Percentiles rank a stretch among this genome's conserved stretches.
Conservation (phyloP, 345 rosid genomes). For the Corymbia maculata region DNA sequence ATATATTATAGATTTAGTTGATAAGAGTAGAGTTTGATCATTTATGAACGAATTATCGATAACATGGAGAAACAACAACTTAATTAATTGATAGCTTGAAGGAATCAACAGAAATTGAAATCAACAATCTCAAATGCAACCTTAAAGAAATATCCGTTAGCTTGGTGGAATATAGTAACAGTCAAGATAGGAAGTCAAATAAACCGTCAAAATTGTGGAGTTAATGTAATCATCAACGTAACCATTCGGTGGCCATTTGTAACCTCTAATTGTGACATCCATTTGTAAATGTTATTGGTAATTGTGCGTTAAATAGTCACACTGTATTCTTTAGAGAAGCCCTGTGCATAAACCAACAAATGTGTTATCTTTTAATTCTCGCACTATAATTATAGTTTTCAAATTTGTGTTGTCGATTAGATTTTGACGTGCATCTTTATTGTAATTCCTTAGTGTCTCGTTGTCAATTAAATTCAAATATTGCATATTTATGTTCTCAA, state of each 20-base stretch:
- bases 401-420: not conserved
- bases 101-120: not conserved
- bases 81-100: not conserved
- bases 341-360: not conserved
- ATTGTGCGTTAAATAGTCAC: not conserved
- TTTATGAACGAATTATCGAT: not conserved
- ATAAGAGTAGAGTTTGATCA: not conserved
- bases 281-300: not conserved
- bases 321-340: not conserved
- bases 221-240: not conserved
- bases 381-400: not conserved
- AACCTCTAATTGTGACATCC: not conserved
- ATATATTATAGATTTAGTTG: not conserved
- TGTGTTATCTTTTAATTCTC: not conserved
- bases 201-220: not conserved
- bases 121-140: no score
- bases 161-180: not conserved
- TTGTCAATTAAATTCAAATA: not conserved
- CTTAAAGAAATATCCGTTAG: not conserved
- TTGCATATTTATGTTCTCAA: not conserved
- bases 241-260: not conserved
- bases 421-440: not conserved
- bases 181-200: not conserved
- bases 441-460: not conserved
- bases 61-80: not conserved